Base-by-base conservation (phyloP, 2,329 filamentous ascomycete genomes). In the Aspergillus udagawae region DNA sequence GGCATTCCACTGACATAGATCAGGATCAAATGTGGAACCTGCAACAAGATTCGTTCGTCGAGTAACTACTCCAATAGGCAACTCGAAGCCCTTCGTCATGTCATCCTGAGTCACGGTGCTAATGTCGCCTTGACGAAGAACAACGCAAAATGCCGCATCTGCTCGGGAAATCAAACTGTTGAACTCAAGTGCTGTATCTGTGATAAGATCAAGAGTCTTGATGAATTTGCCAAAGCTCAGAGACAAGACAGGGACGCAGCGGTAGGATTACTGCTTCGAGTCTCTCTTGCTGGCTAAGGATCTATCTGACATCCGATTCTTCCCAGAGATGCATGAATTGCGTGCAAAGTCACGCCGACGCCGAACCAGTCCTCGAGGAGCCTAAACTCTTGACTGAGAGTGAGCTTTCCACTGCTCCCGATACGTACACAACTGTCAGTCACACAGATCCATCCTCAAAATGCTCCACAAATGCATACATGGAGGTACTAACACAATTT, bases 151-250 rank as follows among this genome's bases (percentile, higher is more conserved):
- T 85, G 82, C 67, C 65, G 70, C 6, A 41, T 54, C 1, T 85
- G 83, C 58, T 71, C 74, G 35, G 77, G 76, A 4, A 63, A 65
- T 12, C 75, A 77, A 49, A 60, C 73, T 2, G 67, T 74, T 3
- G 82, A 85, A 61, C 64, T 84, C 28, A 70, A 72, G 8, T 85
- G 83, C 62, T 65, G 61, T 32, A 69, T 77, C 41, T 85, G 83
- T 63, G 66, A 73, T 21, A 64, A 74, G 55, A 74, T 69, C 1
- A 82, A 82, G 62, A 70, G 74, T 0, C 56, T 83, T 2, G 76
- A 80, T 5, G 70, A 72, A 0, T 86, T 83, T 61, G 76, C 78
- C 20, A 84, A 81, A 60, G 62, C 62, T 6, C 78, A 82, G 68
- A 74, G 81, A 14, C 70, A 65, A 28, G 75, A 78, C 44, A 73